Conservation (phyloP, 129 eudicot genomes). For the Flaveria trinervia region DNA sequence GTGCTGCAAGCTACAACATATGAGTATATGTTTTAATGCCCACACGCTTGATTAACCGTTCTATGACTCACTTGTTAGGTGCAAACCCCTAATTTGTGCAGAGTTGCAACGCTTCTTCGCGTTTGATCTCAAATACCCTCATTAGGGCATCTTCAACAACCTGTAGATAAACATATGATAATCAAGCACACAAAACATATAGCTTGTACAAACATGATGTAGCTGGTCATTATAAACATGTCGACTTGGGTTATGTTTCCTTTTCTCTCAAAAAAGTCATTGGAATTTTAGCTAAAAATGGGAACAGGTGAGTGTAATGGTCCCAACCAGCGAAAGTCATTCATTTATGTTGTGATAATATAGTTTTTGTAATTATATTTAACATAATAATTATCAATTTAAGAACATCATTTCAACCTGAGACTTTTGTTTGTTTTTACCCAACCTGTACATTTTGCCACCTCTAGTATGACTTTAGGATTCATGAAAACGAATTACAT, state of each 20-base stretch:
- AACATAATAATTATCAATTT: not conserved
- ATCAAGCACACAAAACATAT: not conserved
- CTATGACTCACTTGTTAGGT: constrained; percentile 6
- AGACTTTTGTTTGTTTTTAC: not conserved
- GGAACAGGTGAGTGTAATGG: not conserved
- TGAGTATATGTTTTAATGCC: not conserved
- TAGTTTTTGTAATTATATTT: not conserved
- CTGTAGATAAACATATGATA: constrained; percentile 39
- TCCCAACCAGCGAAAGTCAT: not conserved
- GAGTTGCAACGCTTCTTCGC: constrained; percentile 71
- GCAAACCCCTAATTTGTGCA: constrained; percentile 40
- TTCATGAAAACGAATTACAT: too few species aligned
- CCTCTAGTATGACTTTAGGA: too few species aligned
- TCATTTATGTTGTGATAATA: not conserved
- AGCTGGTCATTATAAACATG: not conserved
- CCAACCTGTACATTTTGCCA: not conserved
- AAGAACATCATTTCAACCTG: not conserved
- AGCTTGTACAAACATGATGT: not conserved
- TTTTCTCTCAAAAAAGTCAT: not conserved
- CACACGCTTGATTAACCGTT: constrained; percentile 1
- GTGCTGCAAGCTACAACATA: not conserved
- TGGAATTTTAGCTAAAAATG: not conserved
- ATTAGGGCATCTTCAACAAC: constrained; percentile 84
- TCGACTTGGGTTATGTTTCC: not conserved
- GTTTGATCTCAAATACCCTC: constrained; percentile 70